Conservation (phyloP, 2,329 filamentous ascomycete species). For the Tetracladium maxilliforme region DNA sequence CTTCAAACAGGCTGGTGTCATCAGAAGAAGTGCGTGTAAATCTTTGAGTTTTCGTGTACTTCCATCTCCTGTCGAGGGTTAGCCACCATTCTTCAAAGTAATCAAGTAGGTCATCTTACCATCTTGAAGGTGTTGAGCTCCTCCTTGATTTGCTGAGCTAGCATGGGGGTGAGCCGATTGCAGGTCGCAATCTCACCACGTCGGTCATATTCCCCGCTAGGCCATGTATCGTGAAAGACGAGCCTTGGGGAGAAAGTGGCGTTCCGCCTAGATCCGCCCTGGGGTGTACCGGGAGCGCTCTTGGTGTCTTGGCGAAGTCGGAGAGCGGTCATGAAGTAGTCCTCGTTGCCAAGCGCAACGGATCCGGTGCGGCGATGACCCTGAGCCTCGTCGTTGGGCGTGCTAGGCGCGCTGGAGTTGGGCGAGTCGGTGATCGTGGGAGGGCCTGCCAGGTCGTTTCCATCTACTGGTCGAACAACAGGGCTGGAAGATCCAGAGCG, state of each 20-base stretch:
- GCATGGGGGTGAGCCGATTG: constrained; percentile 90
- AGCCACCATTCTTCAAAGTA: constrained; percentile 2
- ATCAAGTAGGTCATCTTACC: constrained; percentile 37
- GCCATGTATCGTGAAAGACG: constrained; percentile 94
- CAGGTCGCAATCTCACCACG: constrained; percentile 93
- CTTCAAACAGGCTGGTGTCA: constrained; percentile 21
- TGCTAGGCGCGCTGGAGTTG: constrained; percentile 74
- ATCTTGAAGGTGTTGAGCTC: constrained; percentile 99
- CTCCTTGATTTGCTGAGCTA: constrained; percentile 98
- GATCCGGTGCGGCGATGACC: constrained; percentile 53
- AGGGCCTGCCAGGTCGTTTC: constrained; percentile 40
- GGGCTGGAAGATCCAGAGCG: constrained; percentile 61
- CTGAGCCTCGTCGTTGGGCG: constrained; percentile 63
- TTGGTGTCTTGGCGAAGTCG: constrained; percentile 63
- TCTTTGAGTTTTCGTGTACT: constrained; percentile 96
- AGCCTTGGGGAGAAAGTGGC: constrained; percentile 82
- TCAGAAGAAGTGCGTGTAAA: constrained; percentile 99
- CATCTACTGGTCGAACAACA: constrained; percentile 45
- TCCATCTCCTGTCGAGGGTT: constrained; percentile 76
- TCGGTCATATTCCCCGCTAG: constrained; percentile 87
- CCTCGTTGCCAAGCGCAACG: constrained; percentile 62
- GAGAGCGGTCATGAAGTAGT: constrained; percentile 75
- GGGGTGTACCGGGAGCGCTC: constrained; percentile 68
- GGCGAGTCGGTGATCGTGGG: constrained; percentile 62
- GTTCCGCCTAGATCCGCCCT: constrained; percentile 44